Evolutionary conservation across 176 grass and related monocot species (phyloP).

Genomic region (Cocos nucifera): DNA sequence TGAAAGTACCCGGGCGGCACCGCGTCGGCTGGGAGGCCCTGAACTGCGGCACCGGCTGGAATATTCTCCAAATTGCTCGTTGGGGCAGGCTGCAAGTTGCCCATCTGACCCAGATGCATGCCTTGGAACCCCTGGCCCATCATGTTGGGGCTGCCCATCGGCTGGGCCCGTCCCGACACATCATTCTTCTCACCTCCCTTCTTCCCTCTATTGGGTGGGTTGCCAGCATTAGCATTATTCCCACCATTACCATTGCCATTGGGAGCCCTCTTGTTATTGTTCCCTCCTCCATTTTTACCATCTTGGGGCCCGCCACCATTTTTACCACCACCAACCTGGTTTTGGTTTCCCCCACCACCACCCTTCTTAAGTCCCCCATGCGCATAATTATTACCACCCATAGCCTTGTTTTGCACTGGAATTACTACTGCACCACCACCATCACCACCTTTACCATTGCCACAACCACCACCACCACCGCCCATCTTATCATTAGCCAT

Average conservation of each 20-base stretch:
- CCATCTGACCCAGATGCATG: conserved; percentile 42
- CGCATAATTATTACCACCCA: conserved; percentile 26
- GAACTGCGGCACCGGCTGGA: conserved; percentile 18
- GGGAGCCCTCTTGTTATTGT: conserved; percentile 2
- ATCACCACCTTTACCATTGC: conserved; percentile 37
- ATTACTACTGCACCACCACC: conserved; percentile 18
- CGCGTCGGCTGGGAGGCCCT: conserved; percentile 28
- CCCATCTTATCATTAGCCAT: conserved; percentile 42
- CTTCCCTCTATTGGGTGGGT: conserved; percentile 14
- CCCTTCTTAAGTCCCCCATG: conserved; percentile 29
- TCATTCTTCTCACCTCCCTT: conserved; percentile 14
- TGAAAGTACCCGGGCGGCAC: conserved; percentile 37
- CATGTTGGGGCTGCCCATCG: conserved; percentile 15
- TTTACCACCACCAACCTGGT: conserved; percentile 15
- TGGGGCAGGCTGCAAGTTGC: conserved; percentile 14
- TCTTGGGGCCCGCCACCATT: conserved; percentile 22
- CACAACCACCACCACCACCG: conserved; percentile 31
- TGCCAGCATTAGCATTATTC: conserved; percentile 13
- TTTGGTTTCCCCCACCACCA: conserved; percentile 13
- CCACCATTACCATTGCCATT: conserved; percentile 13
- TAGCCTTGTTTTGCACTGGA: conserved; percentile 23
- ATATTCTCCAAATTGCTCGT: conserved; percentile 4
- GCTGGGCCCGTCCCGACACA: conserved; percentile 26
- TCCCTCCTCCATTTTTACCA: conserved; percentile 9
- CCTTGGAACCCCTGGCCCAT: conserved; percentile 35